phyloP scores from a whole-genome alignment of 345 rosid species.

The Erysimum cheiranthoides region DNA sequence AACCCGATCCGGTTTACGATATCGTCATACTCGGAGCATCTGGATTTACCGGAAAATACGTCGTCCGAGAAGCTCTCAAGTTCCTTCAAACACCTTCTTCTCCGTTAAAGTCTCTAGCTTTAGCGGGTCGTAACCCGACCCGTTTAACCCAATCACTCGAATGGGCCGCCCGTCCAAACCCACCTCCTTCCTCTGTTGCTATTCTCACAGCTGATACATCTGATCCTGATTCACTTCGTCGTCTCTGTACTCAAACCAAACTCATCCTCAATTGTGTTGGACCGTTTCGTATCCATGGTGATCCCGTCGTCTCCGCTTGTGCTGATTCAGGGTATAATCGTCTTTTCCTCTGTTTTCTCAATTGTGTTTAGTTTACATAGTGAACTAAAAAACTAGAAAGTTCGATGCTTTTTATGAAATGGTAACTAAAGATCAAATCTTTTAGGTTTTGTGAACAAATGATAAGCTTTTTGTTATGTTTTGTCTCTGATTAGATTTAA shows the following conservation, averaged over 20 bases:
- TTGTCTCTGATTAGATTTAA: neutral
- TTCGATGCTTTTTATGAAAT: conserved; percentile 5
- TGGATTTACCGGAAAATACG: conserved; percentile 81
- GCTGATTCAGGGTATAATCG: conserved; percentile 63
- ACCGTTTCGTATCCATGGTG: conserved; percentile 79
- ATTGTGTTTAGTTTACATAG: neutral
- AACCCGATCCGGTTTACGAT: conserved; percentile 50
- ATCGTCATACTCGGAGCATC: conserved; percentile 78
- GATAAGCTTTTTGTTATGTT: neutral
- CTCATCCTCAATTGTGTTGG: conserved; percentile 87
- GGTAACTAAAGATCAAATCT: conserved; percentile 10
- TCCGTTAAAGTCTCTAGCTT: conserved; percentile 70
- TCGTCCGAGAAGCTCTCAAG: conserved; percentile 75
- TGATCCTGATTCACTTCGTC: conserved; percentile 74
- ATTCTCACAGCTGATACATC: conserved; percentile 74
- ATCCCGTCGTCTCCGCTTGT: conserved; percentile 85
- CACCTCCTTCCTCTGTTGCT: conserved; percentile 59
- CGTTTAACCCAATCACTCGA: conserved; percentile 63
- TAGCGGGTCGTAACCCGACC: conserved; percentile 78
- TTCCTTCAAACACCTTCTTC: conserved; percentile 61
- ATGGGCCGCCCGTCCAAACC: conserved; percentile 75
- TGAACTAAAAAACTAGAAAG: conserved; percentile 3
- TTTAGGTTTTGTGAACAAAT: neutral
- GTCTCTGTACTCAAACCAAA: conserved; percentile 69
- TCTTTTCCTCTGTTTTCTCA: conserved; percentile 7